Evolutionary conservation across 805 yeast species (phyloP), one percentile per base, ranked within the genome.

Genomic region (Starmerella lactis-condensi): DNA sequence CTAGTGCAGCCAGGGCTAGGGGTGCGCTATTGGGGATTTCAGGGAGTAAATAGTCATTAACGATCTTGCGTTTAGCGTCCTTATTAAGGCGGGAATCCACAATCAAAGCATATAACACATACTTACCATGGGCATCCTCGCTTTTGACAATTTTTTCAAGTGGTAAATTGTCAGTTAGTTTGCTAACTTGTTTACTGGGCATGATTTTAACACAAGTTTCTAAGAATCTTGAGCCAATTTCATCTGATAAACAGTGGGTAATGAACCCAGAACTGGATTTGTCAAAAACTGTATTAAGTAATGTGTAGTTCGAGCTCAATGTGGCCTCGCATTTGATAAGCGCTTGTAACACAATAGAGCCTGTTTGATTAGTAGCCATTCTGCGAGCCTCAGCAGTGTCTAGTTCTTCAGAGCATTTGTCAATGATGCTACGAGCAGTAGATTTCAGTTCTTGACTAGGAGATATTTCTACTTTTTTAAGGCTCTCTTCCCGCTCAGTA

Each of bases 201-300:
- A 74, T 72, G 36, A 65, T 66, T 29, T 64, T 67, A 31, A 83
- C 60, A 8, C 72, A 65, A 13, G 72, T 64, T 52, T 89, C 81
- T 17, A 85, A 60, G 58, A 89, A 85, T 54, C 82, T 95, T 1
- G 92, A 75, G 0, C 96, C 98, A n/a, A 83, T 79, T 1, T 91
- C 61, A 47, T 82, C 93, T 6, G 89, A 69, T 22, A 85, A 56
- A 33, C 83, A 60, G 45, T 75, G 76, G 49, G 82, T 93, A 19
- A 83, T 72, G 51, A 76, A 82, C 1, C 89, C 69, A 29, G 40
- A 40, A 39, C 67, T 83, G 44, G 77, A 41, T 6, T 32, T 41
- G 5, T 36, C 37, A 4, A 41, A 26, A 10, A 41, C 32, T 4
- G 18, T 3, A 9, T 37, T 30, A 11, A 36, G 14, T 2, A 41